Percentiles rank a stretch among this genome's conserved stretches.
These are phyloP conservation scores for Limonium bicolor DNA, from an alignment of 148 eudicot genomes.

Conservation along the genomic window DNA sequence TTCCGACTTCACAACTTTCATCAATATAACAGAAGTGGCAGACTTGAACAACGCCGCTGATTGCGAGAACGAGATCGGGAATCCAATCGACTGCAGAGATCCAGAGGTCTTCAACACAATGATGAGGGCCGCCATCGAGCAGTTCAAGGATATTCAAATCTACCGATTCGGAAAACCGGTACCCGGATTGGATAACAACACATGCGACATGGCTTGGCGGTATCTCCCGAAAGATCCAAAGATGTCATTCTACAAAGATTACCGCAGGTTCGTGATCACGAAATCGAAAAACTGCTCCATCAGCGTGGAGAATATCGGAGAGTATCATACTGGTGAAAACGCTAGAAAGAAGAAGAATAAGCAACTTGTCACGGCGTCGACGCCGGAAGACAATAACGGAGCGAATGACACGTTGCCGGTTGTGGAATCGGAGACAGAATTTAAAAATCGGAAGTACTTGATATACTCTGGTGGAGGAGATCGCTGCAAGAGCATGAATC, in stretches of 20 bases:
- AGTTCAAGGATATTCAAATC: slow-evolving; percentile 71
- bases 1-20: slow-evolving; percentile 45
- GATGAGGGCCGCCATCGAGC: slow-evolving; percentile 90
- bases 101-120: slow-evolving; percentile 71
- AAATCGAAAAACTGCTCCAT: slow-evolving; percentile 57
- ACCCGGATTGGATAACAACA: slow-evolving; percentile 40
- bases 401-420: slow-evolving; percentile 64
- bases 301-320: slow-evolving; percentile 55
- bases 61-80: slow-evolving; percentile 43
- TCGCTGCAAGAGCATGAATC: slow-evolving; percentile 90
- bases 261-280: slow-evolving; percentile 44
- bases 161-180: slow-evolving; percentile 81
- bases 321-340: slow-evolving; percentile 72
- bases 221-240: slow-evolving; percentile 91
- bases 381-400: slow-evolving; percentile 1
- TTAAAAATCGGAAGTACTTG: slow-evolving; percentile 52
- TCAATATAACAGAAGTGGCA: slow-evolving; percentile 57
- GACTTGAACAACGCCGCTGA: slow-evolving; percentile 15
- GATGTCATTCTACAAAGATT: slow-evolving; percentile 73
- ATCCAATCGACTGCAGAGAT: slow-evolving; percentile 75
- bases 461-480: slow-evolving; percentile 74
- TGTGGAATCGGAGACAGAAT: slow-evolving; percentile 66
- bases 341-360: slow-evolving; percentile 75
- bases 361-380: slow-evolving; percentile 43
- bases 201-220: slow-evolving; percentile 97